Evolutionary conservation across 768 basidiomycete genomes (phyloP).

Genomic region (Lentinula boryana): DNA sequence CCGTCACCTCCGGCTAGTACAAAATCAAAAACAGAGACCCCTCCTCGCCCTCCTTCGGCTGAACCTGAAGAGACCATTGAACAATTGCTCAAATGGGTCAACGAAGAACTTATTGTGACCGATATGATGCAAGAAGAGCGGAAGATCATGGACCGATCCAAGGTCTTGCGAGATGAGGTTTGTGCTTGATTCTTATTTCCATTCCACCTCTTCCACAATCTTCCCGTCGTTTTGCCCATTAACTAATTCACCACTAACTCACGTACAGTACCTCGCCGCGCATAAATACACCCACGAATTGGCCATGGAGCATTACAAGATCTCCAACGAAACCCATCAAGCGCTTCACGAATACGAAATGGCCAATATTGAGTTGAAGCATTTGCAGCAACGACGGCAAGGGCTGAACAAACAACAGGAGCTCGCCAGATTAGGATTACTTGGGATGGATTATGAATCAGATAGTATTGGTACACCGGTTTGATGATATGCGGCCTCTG

Average conservation of each 20-base stretch:
- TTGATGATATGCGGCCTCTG: neutral
- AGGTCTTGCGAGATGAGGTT: neutral
- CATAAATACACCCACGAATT: constrained; percentile 17
- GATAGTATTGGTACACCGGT: neutral
- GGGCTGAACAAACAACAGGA: neutral
- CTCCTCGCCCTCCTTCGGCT: neutral
- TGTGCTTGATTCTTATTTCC: neutral
- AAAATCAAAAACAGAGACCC: neutral
- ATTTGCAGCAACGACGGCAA: neutral
- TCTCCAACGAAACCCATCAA: constrained; percentile 32
- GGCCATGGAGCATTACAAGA: constrained; percentile 33
- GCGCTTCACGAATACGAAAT: constrained; percentile 19
- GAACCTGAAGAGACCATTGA: neutral
- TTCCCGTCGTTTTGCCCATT: constrained; percentile 4
- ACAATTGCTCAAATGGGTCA: neutral
- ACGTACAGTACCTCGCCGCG: constrained; percentile 12
- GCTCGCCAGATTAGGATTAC: constrained; percentile 23
- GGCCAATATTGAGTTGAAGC: neutral
- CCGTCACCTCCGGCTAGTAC: neutral
- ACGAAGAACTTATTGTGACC: neutral
- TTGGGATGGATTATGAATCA: constrained; percentile 30
- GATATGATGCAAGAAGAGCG: neutral
- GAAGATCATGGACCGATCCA: neutral
- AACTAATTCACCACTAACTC: constrained; percentile 13
- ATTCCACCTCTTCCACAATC: neutral